Evolutionary conservation across 495 filamentous ascomycete species (phyloP).

Genomic region (Oidiodendron maius): DNA sequence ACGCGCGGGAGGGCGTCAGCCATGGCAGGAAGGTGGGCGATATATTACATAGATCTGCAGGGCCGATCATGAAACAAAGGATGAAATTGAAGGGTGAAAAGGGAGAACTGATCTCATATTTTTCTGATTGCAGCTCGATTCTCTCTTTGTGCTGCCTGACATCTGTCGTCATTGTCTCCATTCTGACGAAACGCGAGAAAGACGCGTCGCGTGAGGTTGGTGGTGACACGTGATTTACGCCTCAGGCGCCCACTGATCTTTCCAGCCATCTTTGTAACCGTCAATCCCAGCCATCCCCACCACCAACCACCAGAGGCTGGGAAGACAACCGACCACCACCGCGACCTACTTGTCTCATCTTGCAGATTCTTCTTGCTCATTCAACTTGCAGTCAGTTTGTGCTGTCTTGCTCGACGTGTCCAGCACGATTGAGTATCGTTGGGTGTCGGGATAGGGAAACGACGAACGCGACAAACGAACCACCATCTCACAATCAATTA

Average conservation of each 20-base stretch:
- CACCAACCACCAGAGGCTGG: neutral
- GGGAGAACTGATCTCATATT: too few relatives aligned
- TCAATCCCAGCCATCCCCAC: neutral
- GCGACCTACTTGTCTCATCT: neutral
- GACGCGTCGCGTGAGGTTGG: neutral
- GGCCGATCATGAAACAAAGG: neutral
- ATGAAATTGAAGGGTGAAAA: neutral
- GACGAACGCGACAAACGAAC: neutral
- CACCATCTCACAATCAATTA: neutral
- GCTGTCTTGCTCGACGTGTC: neutral
- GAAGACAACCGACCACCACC: neutral
- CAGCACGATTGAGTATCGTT: neutral
- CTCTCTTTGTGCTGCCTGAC: neutral
- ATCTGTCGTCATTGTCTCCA: too few relatives aligned
- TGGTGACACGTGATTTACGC: neutral
- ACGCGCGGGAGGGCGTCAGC: slow-evolving; percentile 26
- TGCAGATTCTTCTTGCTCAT: too few relatives aligned
- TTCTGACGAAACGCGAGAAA: slow-evolving; percentile 5
- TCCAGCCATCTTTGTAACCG: slow-evolving; percentile 7
- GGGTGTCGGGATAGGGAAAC: neutral
- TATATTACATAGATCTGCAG: too few relatives aligned
- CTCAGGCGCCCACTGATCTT: too few relatives aligned
- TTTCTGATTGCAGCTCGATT: too few relatives aligned
- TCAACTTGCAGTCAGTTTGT: too few relatives aligned
- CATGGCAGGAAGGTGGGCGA: slow-evolving; percentile 4